Percentiles rank a stretch among this genome's conserved stretches.
Evolutionary conservation across 192 early-diverging fungal genomes (phyloP).

Genomic region (Cetraspora pellucida): DNA sequence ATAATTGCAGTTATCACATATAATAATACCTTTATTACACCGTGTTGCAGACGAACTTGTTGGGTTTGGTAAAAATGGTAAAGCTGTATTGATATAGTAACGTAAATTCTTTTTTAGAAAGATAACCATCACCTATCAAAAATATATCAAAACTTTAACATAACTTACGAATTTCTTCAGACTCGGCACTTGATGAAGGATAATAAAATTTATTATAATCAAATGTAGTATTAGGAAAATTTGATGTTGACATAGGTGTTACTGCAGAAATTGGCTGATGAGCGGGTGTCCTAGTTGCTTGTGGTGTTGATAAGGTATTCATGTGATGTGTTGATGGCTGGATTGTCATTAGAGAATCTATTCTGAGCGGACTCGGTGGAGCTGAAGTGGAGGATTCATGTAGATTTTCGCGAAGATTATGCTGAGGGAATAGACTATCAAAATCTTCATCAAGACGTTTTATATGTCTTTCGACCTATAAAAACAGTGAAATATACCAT

Average conservation of each 20-base stretch:
- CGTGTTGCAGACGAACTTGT: not conserved
- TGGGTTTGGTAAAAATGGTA: conserved; percentile 16
- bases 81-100: not conserved
- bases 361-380: not conserved
- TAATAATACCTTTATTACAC: not conserved
- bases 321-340: not conserved
- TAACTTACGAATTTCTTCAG: not conserved
- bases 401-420: conserved; percentile 25
- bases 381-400: not conserved
- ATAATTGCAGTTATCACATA: not conserved
- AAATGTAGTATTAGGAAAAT: not conserved
- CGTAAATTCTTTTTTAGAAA: not conserved
- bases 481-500: not conserved
- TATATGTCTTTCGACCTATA: conserved; percentile 19
- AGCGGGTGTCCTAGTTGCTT: not conserved
- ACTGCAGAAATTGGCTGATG: not conserved
- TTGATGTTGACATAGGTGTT: not conserved
- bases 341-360: not conserved
- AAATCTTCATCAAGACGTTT: conserved; percentile 26
- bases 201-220: conserved; percentile 1
- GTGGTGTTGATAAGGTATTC: not conserved
- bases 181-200: not conserved
- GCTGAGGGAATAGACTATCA: conserved; percentile 27
- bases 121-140: not conserved
- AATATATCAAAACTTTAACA: not conserved